Percentiles rank a stretch among this genome's conserved stretches.
Conservation (phyloP, 495 filamentous ascomycete genomes). For the Barbatosphaeria neglecta region DNA sequence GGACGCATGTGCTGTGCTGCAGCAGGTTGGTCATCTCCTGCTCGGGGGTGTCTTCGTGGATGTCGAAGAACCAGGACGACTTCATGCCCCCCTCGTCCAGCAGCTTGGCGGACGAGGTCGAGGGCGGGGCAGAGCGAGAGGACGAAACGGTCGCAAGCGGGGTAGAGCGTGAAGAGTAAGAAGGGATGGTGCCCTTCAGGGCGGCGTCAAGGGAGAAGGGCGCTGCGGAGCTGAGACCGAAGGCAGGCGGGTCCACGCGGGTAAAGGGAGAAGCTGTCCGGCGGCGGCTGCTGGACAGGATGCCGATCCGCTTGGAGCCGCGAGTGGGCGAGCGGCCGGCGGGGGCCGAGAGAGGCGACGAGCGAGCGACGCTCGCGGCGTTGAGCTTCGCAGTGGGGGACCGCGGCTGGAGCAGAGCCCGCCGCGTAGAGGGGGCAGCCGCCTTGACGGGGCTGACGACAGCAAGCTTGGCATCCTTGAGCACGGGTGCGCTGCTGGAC, state of each 20-base stretch:
- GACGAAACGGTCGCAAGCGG: conserved; percentile 2
- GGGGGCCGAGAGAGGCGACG: conserved; percentile 39
- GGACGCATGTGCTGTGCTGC: conserved; percentile 73
- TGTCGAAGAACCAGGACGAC: conserved; percentile 80
- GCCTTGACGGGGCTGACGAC: conserved; percentile 18
- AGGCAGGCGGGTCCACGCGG: conserved; percentile 48
- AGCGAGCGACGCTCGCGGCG: conserved; percentile 17
- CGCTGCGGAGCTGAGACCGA: conserved; percentile 19
- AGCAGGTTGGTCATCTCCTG: conserved; percentile 84
- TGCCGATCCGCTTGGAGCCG: conserved; percentile 45
- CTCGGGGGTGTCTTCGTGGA: conserved; percentile 83
- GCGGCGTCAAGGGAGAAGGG: conserved; percentile 76
- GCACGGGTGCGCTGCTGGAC: conserved; percentile 15
- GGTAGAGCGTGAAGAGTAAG: conserved; percentile 27
- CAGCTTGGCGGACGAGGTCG: conserved; percentile 4
- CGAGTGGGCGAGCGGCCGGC: conserved; percentile 52
- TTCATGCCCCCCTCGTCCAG: conserved; percentile 33
- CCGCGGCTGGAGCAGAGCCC: conserved; percentile 32
- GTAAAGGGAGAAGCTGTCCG: conserved; percentile 38
- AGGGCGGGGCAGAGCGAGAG: conserved; percentile 6
- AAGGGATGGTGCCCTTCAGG: conserved; percentile 54
- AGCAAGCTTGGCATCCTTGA: conserved; percentile 16
- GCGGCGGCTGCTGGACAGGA: conserved; percentile 53
- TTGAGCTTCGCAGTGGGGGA: conserved; percentile 31
- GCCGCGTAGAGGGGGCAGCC: conserved; percentile 19